Conservation (phyloP, 192 early-diverging fungal genomes). For the Dissophora ornata region DNA sequence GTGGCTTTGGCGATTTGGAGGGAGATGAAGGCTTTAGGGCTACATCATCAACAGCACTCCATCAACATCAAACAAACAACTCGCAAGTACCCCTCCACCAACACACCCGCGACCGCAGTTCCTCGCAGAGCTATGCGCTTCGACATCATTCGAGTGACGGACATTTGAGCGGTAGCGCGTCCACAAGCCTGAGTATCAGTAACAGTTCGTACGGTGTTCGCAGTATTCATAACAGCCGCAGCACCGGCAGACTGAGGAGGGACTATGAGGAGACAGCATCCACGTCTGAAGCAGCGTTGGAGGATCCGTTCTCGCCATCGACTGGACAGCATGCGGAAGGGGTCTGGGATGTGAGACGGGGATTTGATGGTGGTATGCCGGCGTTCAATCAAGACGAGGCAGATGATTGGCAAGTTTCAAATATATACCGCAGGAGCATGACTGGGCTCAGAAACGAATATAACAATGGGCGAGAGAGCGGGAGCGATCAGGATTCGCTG, state of each 20-base stretch:
- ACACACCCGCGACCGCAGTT: not conserved
- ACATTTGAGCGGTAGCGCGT: conserved; percentile 18
- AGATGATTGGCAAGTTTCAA: not conserved
- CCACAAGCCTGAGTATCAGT: conserved; percentile 31
- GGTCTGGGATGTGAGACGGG: conserved; percentile 15
- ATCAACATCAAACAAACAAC: not conserved
- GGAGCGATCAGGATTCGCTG: conserved; percentile 16
- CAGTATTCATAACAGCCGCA: conserved; percentile 30
- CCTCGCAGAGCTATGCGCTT: conserved; percentile 26
- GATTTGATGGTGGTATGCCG: conserved; percentile 48
- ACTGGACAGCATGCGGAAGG: not conserved
- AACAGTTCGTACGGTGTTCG: conserved; percentile 16
- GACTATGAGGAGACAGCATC: not conserved
- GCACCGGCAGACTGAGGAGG: conserved; percentile 28
- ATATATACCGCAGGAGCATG: not conserved
- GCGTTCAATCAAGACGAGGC: conserved; percentile 37
- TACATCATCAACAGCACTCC: conserved; percentile 4
- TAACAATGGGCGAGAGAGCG: conserved; percentile 13
- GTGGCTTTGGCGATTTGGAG: conserved; percentile 36
- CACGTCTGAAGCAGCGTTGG: conserved; percentile 2
- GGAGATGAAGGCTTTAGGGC: conserved; percentile 23
- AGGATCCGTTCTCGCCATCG: conserved; percentile 13
- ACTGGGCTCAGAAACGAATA: conserved; percentile 1
- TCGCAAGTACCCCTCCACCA: not conserved
- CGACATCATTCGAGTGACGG: conserved; percentile 39